These are phyloP conservation scores for Heliocybe sulcata DNA, from an alignment of 1,284 basidiomycete genomes.

Conservation along the genomic window DNA sequence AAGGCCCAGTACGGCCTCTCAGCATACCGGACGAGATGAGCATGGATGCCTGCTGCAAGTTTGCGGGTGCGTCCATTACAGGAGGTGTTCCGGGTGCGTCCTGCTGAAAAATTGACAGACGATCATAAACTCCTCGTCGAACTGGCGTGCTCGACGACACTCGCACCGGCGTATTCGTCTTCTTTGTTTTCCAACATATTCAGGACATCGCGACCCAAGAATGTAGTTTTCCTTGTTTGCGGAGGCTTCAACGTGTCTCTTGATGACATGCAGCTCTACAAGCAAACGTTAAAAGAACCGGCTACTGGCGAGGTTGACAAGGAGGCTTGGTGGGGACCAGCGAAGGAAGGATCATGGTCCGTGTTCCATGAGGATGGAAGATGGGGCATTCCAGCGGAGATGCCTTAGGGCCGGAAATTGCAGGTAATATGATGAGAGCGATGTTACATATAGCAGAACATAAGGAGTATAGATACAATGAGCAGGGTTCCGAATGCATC, in stretches of 20 bases:
- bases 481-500: no score
- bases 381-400: no score
- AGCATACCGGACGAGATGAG: constrained; percentile 60
- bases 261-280: constrained; percentile 43
- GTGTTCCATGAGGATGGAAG: constrained; percentile 30
- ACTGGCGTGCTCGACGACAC: constrained; percentile 61
- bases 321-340: not conserved
- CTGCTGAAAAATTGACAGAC: constrained; percentile 29
- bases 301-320: constrained; percentile 14
- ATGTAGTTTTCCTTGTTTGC: constrained; percentile 59
- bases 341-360: constrained; percentile 22
- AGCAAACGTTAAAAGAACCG: constrained; percentile 20
- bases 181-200: constrained; percentile 41
- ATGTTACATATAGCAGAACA: not conserved
- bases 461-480: not conserved
- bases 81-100: not conserved
- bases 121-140: constrained; percentile 71
- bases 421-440: not conserved
- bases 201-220: constrained; percentile 18
- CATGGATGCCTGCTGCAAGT: constrained; percentile 48
- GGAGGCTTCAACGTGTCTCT: constrained; percentile 65
- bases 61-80: constrained; percentile 40
- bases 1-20: constrained; percentile 46
- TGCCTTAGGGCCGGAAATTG: not conserved
- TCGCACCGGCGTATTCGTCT: constrained; percentile 55